Base-by-base conservation (phyloP, 2,329 filamentous ascomycete genomes). In the Aspergillus fumigatus region DNA sequence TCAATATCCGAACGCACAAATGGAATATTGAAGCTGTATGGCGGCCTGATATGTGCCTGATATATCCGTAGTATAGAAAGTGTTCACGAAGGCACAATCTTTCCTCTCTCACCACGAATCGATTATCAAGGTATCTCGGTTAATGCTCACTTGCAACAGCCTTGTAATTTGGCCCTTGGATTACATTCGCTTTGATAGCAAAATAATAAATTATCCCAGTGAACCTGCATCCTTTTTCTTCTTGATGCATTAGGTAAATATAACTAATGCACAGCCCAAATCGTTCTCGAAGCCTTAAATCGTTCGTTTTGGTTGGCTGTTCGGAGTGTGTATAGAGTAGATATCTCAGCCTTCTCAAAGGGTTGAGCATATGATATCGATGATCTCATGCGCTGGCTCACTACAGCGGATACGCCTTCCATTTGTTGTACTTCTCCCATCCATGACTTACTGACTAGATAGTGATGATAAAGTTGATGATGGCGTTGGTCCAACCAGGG, bases 21-120 rank as follows among this genome's bases (percentile, higher is more conserved):
- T 45, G 19, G 29, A 58, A 43, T 25, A 23, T 53, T 52, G 47
- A 21, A 40, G 48, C 62, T 61, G 65, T 64, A 67, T 59, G 55
- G 64, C 65, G 65, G 65, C 65, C 65, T 67, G 65, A 67, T 53
- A 57, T 27, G 60, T 62, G 63, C 63, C 61, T 66, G 63, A 65
- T 50, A 41, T 17, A 23, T 29, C 25, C 3, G 14, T 26, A 26
- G 25, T 26, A 38, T 48, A 25, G 4, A 19, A 19, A 48, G 51
- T 17, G 41, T 52, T 52, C 2, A 7, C 2, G 32, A 38, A 17
- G 32, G 32, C 32, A 17, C 17, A 14, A 17, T 38, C 5, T 17
- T 38, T 38, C 17, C 32, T 7, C 14, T 7, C 14, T 3, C 32
- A 38, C 32, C 29, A 17, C 32, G 14, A 17, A 17, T 17, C 17